Evolutionary conservation across 768 basidiomycete genomes (phyloP).

Genomic region (Exsudoporus frostii): DNA sequence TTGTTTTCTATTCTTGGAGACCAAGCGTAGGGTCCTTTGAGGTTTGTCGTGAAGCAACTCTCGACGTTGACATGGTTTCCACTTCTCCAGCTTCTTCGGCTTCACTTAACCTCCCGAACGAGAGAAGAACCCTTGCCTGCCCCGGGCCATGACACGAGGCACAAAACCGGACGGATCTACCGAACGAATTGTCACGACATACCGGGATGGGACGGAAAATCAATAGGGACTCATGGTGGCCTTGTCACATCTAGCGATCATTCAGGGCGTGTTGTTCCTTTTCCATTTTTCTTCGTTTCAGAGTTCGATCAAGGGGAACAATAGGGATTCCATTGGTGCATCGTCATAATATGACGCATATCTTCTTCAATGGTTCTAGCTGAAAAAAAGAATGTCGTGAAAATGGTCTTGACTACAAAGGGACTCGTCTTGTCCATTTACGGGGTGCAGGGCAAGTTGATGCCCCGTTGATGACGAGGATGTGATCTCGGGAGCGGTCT

Average conservation of each 20-base stretch:
- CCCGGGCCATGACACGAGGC: slow-evolving; percentile 9
- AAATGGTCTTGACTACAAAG: background rate
- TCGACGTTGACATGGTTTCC: background rate
- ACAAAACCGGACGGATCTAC: slow-evolving; percentile 18
- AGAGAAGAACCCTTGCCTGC: background rate
- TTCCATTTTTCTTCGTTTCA: background rate
- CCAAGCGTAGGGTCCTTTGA: background rate
- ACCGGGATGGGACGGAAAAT: background rate
- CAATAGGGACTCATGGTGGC: background rate
- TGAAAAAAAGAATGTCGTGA: background rate
- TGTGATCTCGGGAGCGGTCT: too few relatives aligned
- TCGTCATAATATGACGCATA: background rate
- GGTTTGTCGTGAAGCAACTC: background rate
- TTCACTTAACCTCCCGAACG: background rate
- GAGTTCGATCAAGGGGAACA: background rate
- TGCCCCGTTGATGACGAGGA: background rate
- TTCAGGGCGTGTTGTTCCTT: background rate
- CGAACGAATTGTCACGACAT: background rate
- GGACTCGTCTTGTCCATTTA: background rate
- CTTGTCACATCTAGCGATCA: background rate
- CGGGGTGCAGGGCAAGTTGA: background rate
- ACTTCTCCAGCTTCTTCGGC: background rate
- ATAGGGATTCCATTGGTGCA: background rate
- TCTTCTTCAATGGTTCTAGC: background rate
- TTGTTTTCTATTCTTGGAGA: background rate